Evolutionary conservation across 345 rosid genomes (phyloP).

Genomic region (Carallia brachiata): DNA sequence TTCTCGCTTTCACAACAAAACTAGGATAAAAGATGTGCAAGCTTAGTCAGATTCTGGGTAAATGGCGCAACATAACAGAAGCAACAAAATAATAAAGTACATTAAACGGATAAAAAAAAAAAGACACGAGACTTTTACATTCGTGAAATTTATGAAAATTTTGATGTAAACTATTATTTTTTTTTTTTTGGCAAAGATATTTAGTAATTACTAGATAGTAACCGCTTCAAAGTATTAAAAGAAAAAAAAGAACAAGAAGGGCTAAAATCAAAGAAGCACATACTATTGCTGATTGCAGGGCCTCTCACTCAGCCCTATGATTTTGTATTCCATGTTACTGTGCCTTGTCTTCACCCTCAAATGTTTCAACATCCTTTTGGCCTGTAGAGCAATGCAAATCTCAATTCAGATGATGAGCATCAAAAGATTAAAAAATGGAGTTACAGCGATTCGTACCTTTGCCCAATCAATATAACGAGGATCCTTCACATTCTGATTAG

Average conservation of each 20-base stretch:
- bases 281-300: slow-evolving; percentile 81
- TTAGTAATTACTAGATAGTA: too few species aligned
- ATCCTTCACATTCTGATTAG: slow-evolving; percentile 62
- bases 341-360: slow-evolving; percentile 66
- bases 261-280: slow-evolving; percentile 20
- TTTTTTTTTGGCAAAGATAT: too few species aligned
- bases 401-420: slow-evolving; percentile 6
- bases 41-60: slow-evolving; percentile 12
- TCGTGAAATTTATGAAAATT: too few species aligned
- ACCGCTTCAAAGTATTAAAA: too few species aligned
- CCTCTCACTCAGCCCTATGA: slow-evolving; percentile 70
- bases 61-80: neutral
- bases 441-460: slow-evolving; percentile 42
- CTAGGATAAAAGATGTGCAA: slow-evolving; percentile 32
- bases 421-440: slow-evolving; percentile 9
- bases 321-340: slow-evolving; percentile 64
- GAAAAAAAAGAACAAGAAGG: neutral
- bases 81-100: neutral
- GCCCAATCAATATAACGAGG: slow-evolving; percentile 61
- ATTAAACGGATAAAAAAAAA: too few species aligned
- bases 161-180: too few species aligned
- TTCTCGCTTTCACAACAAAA: slow-evolving; percentile 65
- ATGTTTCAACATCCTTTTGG: slow-evolving; percentile 65
- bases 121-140: too few species aligned
- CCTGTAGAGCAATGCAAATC: slow-evolving; percentile 37